Base-by-base conservation (phyloP, 2,329 filamentous ascomycete genomes). In the Microdochium nivale region DNA sequence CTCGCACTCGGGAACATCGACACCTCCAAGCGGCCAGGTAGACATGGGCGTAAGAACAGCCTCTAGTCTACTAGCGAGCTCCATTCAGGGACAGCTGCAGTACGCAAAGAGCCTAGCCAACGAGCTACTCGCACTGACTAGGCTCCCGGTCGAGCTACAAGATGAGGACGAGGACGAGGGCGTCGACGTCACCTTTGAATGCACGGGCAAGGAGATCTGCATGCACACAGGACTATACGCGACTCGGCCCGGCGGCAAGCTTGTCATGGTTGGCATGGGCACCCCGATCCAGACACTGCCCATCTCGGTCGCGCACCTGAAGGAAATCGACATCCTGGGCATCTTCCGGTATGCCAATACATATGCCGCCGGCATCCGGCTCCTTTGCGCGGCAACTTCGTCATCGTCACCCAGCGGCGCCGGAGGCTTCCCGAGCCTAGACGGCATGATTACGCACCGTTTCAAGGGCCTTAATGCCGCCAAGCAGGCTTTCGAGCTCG, bases 241-340 rank as follows among this genome's bases (percentile, higher is more conserved):
- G 2, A 84, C 86, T 10, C 77, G 77, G 53, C 76, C 86, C 0
- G 87, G 87, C 25, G 87, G 87, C 19, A 85, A 84, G 60, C 76
- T 90, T 49, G 77, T 90, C 62, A 83, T 90, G 69, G 85, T 90
- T 14, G 87, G 87, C 48, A 90, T 90, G 87, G 87, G 87, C 48
- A 87, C 82, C 2, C 86, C 87, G 0, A 79, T 89, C 43, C 86
- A 90, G 65, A 90, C 84, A 0, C 74, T 90, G 8, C 86, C 86
- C 1, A 71, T 91, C 50, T 87, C 83, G 2, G 83, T 84, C 4
- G 86, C 86, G 4, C 84, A 87, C 43, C 72, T 89, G 25, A 78
- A 85, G 30, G 87, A 91, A 69, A 81, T 90, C 47, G 87, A 90
- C 62, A 85, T 90, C 40, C 69, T 89, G 13, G 86, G 87, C 30